These are phyloP conservation scores for Microsporum canis DNA, from an alignment of 2,329 filamentous ascomycete species.

Conservation along the genomic window DNA sequence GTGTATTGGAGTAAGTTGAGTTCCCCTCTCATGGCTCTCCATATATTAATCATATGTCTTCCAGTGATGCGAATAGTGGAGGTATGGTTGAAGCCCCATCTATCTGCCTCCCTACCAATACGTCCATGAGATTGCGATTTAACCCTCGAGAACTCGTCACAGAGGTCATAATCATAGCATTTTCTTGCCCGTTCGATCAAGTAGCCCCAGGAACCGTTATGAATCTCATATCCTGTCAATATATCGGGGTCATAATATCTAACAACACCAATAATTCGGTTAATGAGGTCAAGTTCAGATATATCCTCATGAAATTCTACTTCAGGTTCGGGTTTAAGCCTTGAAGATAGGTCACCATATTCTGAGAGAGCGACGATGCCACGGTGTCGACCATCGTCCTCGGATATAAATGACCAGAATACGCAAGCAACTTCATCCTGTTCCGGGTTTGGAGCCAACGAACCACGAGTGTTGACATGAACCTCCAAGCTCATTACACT, in stretches of 20 bases:
- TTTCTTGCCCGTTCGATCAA: slow-evolving; percentile 76
- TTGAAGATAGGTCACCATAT: slow-evolving; percentile 46
- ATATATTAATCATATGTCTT: slow-evolving; percentile 92
- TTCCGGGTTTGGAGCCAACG: slow-evolving; percentile 75
- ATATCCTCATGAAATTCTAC: slow-evolving; percentile 54
- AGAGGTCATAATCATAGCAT: slow-evolving; percentile 83
- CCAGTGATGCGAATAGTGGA: slow-evolving; percentile 89
- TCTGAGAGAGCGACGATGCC: slow-evolving; percentile 65
- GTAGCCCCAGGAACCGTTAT: slow-evolving; percentile 90
- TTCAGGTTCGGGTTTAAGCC: slow-evolving; percentile 51
- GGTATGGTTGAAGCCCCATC: slow-evolving; percentile 89
- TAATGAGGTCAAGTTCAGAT: slow-evolving; percentile 74
- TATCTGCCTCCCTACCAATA: slow-evolving; percentile 75
- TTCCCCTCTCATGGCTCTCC: slow-evolving; percentile 91
- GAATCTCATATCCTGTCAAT: slow-evolving; percentile 87
- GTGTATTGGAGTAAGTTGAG: slow-evolving; percentile 87
- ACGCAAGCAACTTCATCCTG: slow-evolving; percentile 79
- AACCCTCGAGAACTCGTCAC: slow-evolving; percentile 82
- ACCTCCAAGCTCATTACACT: slow-evolving; percentile 90
- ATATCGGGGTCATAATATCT: slow-evolving; percentile 79
- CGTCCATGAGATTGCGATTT: slow-evolving; percentile 71
- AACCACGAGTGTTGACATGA: slow-evolving; percentile 76
- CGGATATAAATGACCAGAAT: slow-evolving; percentile 80
- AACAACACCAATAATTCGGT: slow-evolving; percentile 77
- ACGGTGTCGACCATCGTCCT: slow-evolving; percentile 51